phyloP scores from a whole-genome alignment of 805 yeast species.

The Lipomyces spencermartinsiae region DNA sequence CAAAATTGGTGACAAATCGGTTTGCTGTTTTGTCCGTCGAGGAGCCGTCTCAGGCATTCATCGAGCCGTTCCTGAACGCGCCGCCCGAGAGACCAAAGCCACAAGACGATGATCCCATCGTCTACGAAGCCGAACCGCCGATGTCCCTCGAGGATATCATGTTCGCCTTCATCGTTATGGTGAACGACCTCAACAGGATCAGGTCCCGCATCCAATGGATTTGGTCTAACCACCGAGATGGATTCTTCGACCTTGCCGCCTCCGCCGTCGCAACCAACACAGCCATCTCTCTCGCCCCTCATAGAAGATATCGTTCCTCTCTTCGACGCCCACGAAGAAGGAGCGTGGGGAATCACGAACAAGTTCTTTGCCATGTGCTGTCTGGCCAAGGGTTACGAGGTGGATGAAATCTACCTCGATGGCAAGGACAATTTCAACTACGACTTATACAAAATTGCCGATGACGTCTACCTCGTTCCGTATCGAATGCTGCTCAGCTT shows the following conservation, averaged over 20 bases:
- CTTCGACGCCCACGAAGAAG: background rate
- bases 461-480: background rate
- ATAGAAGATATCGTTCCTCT: background rate
- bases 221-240: background rate
- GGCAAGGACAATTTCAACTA: background rate
- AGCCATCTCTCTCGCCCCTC: background rate
- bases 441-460: background rate
- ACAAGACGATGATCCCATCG: background rate
- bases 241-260: background rate
- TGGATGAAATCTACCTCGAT: background rate
- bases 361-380: background rate
- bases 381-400: background rate
- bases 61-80: conserved; percentile 1
- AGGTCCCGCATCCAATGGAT: background rate
- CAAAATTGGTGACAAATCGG: background rate
- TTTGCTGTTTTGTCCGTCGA: background rate
- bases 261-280: background rate
- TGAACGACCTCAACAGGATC: background rate
- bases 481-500: background rate
- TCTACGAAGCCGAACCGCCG: background rate
- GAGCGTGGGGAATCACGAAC: background rate
- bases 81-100: background rate
- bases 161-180: background rate
- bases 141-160: background rate
- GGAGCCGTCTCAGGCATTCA: background rate